Evolutionary conservation across 768 basidiomycete genomes (phyloP).

Genomic region (Hericium erinaceus): DNA sequence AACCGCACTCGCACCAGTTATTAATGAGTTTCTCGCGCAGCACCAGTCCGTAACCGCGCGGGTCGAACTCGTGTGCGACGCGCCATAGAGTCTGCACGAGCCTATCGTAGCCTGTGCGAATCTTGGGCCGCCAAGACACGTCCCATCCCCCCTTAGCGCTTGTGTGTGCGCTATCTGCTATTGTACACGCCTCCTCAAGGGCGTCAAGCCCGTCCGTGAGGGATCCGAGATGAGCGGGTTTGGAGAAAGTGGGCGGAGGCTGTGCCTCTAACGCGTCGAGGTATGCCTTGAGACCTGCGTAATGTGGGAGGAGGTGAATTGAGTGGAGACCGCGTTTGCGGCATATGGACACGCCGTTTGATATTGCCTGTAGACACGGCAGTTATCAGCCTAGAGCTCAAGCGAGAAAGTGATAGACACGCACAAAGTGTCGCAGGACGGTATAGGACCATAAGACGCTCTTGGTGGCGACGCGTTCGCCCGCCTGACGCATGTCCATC

Average conservation of each 20-base stretch:
- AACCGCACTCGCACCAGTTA: slow-evolving; percentile 78
- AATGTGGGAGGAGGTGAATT: slow-evolving; percentile 51
- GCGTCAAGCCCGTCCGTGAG: slow-evolving; percentile 49
- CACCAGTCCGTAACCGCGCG: slow-evolving; percentile 55
- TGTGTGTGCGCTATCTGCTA: neutral
- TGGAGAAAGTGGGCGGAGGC: slow-evolving; percentile 47
- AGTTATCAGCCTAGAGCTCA: neutral
- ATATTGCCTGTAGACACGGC: slow-evolving; percentile 41
- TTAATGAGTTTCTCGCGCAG: slow-evolving; percentile 62
- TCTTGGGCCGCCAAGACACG: slow-evolving; percentile 48
- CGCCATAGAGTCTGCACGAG: slow-evolving; percentile 58
- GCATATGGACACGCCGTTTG: slow-evolving; percentile 62
- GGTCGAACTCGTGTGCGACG: slow-evolving; percentile 63
- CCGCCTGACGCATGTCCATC: slow-evolving; percentile 73
- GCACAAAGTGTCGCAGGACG: slow-evolving; percentile 63
- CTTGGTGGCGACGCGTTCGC: slow-evolving; percentile 72
- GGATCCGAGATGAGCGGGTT: slow-evolving; percentile 57
- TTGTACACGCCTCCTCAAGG: slow-evolving; percentile 53
- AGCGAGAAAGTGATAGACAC: slow-evolving; percentile 17
- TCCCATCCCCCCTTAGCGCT: slow-evolving; percentile 35
- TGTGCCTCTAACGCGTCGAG: slow-evolving; percentile 51
- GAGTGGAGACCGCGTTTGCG: slow-evolving; percentile 59
- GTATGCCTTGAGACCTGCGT: slow-evolving; percentile 49
- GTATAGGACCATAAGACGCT: slow-evolving; percentile 76
- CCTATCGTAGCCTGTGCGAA: slow-evolving; percentile 57